Conservation (phyloP, 2,329 filamentous ascomycete species). For the Delphinella strobiligena region DNA sequence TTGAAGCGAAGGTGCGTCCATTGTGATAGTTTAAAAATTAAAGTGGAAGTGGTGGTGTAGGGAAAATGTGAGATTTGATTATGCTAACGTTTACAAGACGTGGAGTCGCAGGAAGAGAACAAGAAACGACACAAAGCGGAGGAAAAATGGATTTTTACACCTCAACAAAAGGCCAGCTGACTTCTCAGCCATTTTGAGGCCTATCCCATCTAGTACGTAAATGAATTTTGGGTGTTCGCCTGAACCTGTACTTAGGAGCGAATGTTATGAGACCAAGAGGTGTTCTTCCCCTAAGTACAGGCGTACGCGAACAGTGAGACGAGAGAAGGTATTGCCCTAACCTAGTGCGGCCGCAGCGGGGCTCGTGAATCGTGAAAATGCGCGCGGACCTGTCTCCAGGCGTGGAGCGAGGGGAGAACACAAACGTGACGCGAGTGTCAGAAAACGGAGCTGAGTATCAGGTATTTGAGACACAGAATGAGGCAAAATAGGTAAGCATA, state of each 20-base stretch:
- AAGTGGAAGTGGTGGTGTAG: constrained; percentile 3
- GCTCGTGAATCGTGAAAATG: no score
- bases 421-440: no score
- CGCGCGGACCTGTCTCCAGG: no score
- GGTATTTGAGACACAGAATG: no score
- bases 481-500: no score
- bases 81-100: no score
- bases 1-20: constrained; percentile 43
- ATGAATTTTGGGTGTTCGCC: background rate
- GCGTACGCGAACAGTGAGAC: constrained; percentile 1
- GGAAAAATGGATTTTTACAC: constrained; percentile 5
- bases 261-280: constrained; percentile 3
- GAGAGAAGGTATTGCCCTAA: background rate
- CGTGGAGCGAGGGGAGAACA: no score
- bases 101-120: constrained; percentile 1
- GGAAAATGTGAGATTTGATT: constrained; percentile 1
- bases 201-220: constrained; percentile 8
- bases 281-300: constrained; percentile 8
- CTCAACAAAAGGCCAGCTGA: constrained; percentile 6
- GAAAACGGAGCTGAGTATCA: no score
- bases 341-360: background rate
- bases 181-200: constrained; percentile 5
- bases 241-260: constrained; percentile 10
- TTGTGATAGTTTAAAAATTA: constrained; percentile 8
- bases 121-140: constrained; percentile 7